Evolutionary conservation across 371 early-diverging fungal genomes (phyloP).

Genomic region (Lichtheimia ornata): DNA sequence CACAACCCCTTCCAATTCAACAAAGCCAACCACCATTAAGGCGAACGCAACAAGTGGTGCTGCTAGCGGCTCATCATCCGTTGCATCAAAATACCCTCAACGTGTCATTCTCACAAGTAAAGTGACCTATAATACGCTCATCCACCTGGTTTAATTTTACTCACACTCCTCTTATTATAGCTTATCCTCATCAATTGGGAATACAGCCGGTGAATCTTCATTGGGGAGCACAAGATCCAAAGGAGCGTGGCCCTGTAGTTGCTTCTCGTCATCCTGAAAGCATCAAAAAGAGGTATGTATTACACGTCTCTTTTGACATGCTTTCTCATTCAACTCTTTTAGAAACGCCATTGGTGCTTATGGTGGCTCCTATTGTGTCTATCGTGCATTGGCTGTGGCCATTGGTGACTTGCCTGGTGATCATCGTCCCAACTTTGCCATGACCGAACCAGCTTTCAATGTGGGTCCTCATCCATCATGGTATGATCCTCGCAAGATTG

Average conservation of each 20-base stretch:
- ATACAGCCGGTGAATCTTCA: conserved; percentile 80
- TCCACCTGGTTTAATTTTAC: background rate
- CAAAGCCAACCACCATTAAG: conserved; percentile 2
- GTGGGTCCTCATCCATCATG: conserved; percentile 88
- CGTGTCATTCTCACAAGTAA: conserved; percentile 55
- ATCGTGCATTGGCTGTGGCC: conserved; percentile 91
- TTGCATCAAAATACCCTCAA: conserved; percentile 32
- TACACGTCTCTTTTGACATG: background rate
- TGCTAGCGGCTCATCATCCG: background rate
- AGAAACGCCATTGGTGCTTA: conserved; percentile 94
- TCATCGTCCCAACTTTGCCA: conserved; percentile 86
- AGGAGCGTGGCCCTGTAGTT: conserved; percentile 84
- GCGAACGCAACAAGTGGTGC: background rate
- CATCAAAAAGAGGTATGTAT: conserved; percentile 68
- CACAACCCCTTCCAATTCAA: background rate
- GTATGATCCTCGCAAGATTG: conserved; percentile 89
- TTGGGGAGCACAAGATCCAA: conserved; percentile 83
- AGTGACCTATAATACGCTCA: conserved; percentile 2
- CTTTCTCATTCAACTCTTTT: conserved; percentile 5
- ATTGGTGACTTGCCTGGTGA: conserved; percentile 84
- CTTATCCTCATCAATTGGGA: conserved; percentile 87
- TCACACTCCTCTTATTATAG: conserved; percentile 24
- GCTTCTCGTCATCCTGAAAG: conserved; percentile 82
- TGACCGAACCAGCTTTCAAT: conserved; percentile 86
- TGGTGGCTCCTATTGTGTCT: conserved; percentile 93